Conservation (phyloP, 2,329 filamentous ascomycete genomes). For the Phialophora chinensis region DNA sequence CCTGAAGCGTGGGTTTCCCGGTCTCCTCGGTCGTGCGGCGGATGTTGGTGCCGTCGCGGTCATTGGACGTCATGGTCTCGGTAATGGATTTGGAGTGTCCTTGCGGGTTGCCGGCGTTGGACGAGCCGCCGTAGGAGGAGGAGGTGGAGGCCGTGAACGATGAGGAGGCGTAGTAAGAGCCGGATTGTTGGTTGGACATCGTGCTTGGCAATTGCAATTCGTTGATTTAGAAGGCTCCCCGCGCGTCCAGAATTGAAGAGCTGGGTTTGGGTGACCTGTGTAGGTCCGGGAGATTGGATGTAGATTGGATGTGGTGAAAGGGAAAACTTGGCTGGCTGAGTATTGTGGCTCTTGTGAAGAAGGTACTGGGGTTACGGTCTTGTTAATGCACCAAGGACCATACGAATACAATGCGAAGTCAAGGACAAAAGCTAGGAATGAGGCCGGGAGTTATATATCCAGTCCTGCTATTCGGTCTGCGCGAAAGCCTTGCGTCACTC, state of each 20-base stretch:
- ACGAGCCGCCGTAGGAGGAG: conserved; percentile 17
- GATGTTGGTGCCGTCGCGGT: conserved; percentile 32
- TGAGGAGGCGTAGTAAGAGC: background rate
- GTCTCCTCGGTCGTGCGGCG: conserved; percentile 26
- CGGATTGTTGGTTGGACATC: conserved; percentile 3
- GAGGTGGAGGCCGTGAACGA: conserved; percentile 9
- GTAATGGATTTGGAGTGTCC: conserved; percentile 21
- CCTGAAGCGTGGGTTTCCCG: conserved; percentile 22
- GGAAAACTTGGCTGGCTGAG: no score
- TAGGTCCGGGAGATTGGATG: no score
- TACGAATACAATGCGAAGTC: background rate
- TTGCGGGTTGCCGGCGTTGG: conserved; percentile 8
- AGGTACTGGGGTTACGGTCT: background rate
- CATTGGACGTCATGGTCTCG: conserved; percentile 26
- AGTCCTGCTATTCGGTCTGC: background rate
- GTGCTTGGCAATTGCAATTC: background rate
- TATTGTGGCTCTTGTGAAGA: no score
- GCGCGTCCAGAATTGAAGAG: no score
- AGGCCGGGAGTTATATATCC: background rate
- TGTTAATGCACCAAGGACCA: background rate
- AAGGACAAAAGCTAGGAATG: background rate
- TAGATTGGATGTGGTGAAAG: no score
- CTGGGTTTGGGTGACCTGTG: no score
- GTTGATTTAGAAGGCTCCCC: no score
- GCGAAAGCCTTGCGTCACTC: background rate